Evolutionary conservation across 306 rosid species (phyloP), one percentile per base, ranked within the genome.

Genomic region (Begonia peltatifolia): DNA sequence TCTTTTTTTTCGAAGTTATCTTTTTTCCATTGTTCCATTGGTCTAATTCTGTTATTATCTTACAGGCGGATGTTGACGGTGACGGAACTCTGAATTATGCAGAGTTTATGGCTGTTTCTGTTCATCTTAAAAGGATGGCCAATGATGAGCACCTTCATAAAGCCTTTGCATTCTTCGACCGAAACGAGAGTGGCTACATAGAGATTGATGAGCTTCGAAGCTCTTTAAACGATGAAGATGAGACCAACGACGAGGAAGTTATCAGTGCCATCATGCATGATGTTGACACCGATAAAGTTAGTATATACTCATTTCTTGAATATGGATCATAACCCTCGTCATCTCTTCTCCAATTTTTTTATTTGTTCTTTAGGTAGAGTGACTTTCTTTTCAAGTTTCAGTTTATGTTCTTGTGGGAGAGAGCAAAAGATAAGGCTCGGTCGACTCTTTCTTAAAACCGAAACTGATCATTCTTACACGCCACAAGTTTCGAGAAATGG

Each of bases 261-360:
- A 73, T 81, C 25, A 73, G 8, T 67, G 88, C 94, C 41, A 88
- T 88, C 53, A 84, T 87, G 85, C 92, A 74, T 7, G 96, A 87
- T 48, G 96, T 84, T 36, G 96, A 87, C 79, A 77, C 87, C 11
- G 86, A 84, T 52, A 88, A 88, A 88, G 96, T 87, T 50, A 51
- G 74, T 60, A 13, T 60, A 44, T 44, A 44, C 14, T 10, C 48
- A 44, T n/a, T 30, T 30, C 38, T 6, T 6, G 38, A 30, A 30
- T 30, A 30, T 30, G 8, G 38, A 30, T 30, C 6, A 30, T 30
- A 1, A 30, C 38, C 38, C 38, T 5, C 6, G 38, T 7, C 38
- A 0, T 4, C 8, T 30, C 38, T 30, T 5, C 9, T 30, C 38
- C 1, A 1, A 6, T 30, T 30, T 30, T 30, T 30, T 30, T 30